These are phyloP conservation scores for Zymoseptoria passerinii DNA, from an alignment of 2,329 filamentous ascomycete species.

Conservation along the genomic window DNA sequence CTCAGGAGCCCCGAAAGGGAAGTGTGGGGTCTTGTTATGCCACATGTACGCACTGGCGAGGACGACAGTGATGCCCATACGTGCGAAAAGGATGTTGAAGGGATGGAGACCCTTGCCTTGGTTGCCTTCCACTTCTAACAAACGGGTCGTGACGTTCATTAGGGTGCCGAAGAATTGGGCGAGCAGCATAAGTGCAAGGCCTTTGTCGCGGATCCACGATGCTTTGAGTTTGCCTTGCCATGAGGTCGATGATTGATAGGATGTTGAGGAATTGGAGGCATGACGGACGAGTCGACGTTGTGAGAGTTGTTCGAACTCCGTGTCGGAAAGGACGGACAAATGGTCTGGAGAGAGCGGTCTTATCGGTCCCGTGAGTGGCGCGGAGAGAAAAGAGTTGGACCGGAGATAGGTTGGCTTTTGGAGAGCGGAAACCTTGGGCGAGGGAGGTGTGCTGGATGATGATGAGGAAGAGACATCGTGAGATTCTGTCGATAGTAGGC, in stretches of 20 bases:
- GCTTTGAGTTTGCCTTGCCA: slow-evolving; percentile 18
- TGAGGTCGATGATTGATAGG: slow-evolving; percentile 1
- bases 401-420: slow-evolving; percentile 2
- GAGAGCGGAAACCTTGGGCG: slow-evolving; percentile 4
- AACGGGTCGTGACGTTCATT: slow-evolving; percentile 75
- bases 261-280: neutral
- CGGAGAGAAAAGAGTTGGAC: slow-evolving; percentile 19
- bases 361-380: slow-evolving; percentile 22
- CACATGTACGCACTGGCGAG: slow-evolving; percentile 62
- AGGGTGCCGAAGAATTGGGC: slow-evolving; percentile 73
- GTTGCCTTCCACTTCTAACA: slow-evolving; percentile 61
- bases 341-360: slow-evolving; percentile 38
- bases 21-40: slow-evolving; percentile 57
- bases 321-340: slow-evolving; percentile 31
- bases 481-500: neutral
- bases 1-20: slow-evolving; percentile 59
- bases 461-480: neutral
- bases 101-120: slow-evolving; percentile 67
- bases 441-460: neutral
- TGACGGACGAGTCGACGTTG: slow-evolving; percentile 6
- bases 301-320: slow-evolving; percentile 27
- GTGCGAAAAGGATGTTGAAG: slow-evolving; percentile 72
- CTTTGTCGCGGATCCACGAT: slow-evolving; percentile 60
- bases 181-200: slow-evolving; percentile 62
- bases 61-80: slow-evolving; percentile 66